phyloP scores from a whole-genome alignment of 1,284 basidiomycete genomes.

The Farysia itapuensis region DNA sequence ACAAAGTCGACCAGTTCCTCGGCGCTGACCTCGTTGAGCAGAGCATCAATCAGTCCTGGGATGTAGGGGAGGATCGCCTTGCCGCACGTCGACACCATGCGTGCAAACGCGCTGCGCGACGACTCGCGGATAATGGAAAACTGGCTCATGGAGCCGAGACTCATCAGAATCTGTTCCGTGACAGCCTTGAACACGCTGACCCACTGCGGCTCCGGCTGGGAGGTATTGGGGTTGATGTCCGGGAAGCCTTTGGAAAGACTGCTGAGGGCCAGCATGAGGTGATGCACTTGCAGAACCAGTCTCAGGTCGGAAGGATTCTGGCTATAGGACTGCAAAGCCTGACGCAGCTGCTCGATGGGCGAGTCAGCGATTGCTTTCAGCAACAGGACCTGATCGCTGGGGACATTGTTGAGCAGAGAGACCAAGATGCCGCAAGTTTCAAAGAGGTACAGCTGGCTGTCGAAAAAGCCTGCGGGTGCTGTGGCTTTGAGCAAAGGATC shows the following conservation, averaged over 20 bases:
- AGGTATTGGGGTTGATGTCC: constrained; percentile 48
- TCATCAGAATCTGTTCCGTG: constrained; percentile 85
- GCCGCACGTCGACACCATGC: constrained; percentile 86
- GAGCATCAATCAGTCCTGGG: constrained; percentile 80
- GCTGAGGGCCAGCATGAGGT: constrained; percentile 90
- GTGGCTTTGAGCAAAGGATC: constrained; percentile 75
- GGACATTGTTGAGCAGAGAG: constrained; percentile 71
- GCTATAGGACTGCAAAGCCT: constrained; percentile 66
- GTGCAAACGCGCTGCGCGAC: constrained; percentile 78
- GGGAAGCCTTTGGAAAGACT: constrained; percentile 97
- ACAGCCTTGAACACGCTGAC: constrained; percentile 81
- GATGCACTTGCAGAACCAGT: constrained; percentile 85
- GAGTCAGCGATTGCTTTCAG: constrained; percentile 74
- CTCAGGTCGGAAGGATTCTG: constrained; percentile 65
- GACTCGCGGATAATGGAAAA: constrained; percentile 89
- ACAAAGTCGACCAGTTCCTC: constrained; percentile 93
- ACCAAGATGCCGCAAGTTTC: constrained; percentile 86
- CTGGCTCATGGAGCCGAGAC: constrained; percentile 81
- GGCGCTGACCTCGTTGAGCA: constrained; percentile 87
- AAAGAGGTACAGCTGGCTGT: constrained; percentile 91
- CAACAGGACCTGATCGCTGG: constrained; percentile 72
- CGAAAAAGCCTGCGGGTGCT: constrained; percentile 73
- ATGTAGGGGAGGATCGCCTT: constrained; percentile 74
- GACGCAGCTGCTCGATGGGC: constrained; percentile 74
- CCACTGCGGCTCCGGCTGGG: constrained; percentile 72